phyloP scores from a whole-genome alignment of 176 grass and related monocot genomes.

The Eleusine indica region DNA sequence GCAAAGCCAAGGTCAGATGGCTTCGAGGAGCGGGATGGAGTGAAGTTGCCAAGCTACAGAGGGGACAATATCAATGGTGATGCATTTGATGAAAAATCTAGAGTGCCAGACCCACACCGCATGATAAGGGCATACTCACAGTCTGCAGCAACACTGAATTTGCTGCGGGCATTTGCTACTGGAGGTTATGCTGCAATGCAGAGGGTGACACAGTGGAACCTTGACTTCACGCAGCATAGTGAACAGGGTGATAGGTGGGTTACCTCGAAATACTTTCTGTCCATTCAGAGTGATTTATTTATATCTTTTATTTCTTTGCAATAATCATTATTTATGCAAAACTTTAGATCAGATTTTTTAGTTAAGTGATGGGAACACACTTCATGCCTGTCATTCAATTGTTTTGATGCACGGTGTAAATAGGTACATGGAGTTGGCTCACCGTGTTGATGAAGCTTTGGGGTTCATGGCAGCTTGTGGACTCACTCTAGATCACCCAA shows the following conservation, averaged over 20 bases:
- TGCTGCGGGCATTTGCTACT: conserved; percentile 81
- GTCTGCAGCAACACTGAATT: conserved; percentile 84
- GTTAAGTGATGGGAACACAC: background rate
- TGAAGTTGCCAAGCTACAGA: conserved; percentile 89
- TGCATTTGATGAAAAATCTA: conserved; percentile 74
- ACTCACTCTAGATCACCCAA: conserved; percentile 78
- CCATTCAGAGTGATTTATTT: background rate
- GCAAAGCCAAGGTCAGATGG: conserved; percentile 84
- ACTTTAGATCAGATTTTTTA: background rate
- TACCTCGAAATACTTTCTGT: background rate
- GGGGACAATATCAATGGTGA: conserved; percentile 96
- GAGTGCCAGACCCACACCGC: conserved; percentile 74
- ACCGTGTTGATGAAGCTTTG: conserved; percentile 82
- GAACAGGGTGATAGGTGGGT: conserved; percentile 86
- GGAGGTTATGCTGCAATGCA: conserved; percentile 98
- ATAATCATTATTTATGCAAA: background rate
- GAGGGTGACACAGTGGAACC: conserved; percentile 90
- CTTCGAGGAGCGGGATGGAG: conserved; percentile 79
- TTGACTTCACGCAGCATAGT: conserved; percentile 85
- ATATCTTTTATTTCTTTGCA: conserved; percentile 7
- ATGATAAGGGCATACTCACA: conserved; percentile 90
- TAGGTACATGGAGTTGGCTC: conserved; percentile 92
- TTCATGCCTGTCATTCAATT: background rate
- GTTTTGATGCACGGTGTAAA: conserved; percentile 34
- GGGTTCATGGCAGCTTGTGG: conserved; percentile 94